These are phyloP conservation scores for Hypoxylon sp. DNA, from an alignment of 2,329 filamentous ascomycete genomes.

Conservation along the genomic window DNA sequence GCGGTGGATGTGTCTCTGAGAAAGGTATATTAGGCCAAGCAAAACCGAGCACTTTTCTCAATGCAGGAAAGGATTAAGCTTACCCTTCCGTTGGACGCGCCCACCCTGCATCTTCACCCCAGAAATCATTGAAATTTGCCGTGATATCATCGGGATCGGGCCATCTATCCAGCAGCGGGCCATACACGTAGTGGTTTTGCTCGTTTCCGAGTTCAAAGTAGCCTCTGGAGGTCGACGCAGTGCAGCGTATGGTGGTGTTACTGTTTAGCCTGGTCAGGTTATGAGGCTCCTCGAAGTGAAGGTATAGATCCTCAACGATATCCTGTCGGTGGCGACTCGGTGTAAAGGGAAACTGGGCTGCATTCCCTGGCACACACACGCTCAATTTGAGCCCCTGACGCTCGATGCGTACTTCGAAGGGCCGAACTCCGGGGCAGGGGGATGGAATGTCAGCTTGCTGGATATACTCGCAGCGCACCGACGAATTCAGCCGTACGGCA, in stretches of 20 bases:
- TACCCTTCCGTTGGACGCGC: constrained; percentile 18
- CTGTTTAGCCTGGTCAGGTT: background rate
- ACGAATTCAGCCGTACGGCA: constrained; percentile 27
- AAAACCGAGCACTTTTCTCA: no score
- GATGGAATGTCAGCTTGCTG: constrained; percentile 16
- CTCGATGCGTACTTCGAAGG: constrained; percentile 15
- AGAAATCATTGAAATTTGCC: constrained; percentile 20
- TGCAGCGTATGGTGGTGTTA: constrained; percentile 25
- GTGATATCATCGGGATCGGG: constrained; percentile 24
- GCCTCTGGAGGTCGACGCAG: constrained; percentile 18
- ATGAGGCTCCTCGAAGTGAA: constrained; percentile 17
- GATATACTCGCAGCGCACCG: constrained; percentile 23
- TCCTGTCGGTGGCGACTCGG: constrained; percentile 28
- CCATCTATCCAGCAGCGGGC: constrained; percentile 27
- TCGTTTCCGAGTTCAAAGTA: constrained; percentile 32
- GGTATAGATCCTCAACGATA: constrained; percentile 20
- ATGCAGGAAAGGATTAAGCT: no score
- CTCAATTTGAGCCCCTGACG: constrained; percentile 10
- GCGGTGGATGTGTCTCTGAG: no score
- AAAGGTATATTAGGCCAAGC: no score
- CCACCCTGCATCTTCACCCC: no score
- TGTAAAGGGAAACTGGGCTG: constrained; percentile 25
- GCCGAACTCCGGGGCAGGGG: constrained; percentile 13
- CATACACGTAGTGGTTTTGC: constrained; percentile 22
- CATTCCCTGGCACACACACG: constrained; percentile 26